Percentiles rank a stretch among this genome's conserved stretches.
phyloP scores from a whole-genome alignment of 805 yeast genomes.

The Komagataella mondaviorum region DNA sequence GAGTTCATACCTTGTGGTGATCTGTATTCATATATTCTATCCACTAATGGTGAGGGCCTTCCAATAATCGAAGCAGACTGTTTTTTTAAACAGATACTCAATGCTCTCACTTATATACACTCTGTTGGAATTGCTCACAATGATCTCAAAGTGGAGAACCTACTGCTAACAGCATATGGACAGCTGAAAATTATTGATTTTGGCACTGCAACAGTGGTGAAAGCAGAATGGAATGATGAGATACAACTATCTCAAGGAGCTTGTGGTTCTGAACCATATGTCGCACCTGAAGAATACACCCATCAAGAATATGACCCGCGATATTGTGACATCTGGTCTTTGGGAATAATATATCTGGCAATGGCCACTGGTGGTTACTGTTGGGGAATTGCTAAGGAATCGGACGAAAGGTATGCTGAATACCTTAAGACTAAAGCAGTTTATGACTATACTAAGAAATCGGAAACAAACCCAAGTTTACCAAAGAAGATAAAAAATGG shows the following conservation, averaged over 20 bases:
- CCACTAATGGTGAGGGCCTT: constrained; percentile 36
- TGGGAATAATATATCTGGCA: constrained; percentile 65
- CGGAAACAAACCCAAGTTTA: constrained; percentile 14
- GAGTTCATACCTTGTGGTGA: constrained; percentile 91
- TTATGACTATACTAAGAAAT: constrained; percentile 15
- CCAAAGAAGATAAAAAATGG: constrained; percentile 23
- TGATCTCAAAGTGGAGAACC: constrained; percentile 82
- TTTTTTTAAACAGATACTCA: constrained; percentile 72
- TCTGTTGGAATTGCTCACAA: constrained; percentile 89
- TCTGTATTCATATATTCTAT: constrained; percentile 43
- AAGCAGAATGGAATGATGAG: constrained; percentile 79
- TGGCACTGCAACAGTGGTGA: constrained; percentile 84
- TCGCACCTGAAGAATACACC: constrained; percentile 79
- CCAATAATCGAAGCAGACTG: constrained; percentile 72
- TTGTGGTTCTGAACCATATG: constrained; percentile 83
- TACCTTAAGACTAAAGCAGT: constrained; percentile 31
- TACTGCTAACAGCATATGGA: constrained; percentile 55
- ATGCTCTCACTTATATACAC: constrained; percentile 79
- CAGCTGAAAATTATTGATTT: constrained; percentile 67
- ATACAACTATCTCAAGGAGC: constrained; percentile 59
- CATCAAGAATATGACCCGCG: constrained; percentile 57
- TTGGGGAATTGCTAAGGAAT: constrained; percentile 20
- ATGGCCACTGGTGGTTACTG: constrained; percentile 32
- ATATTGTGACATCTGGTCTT: constrained; percentile 80
- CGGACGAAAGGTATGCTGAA: constrained; percentile 29